These are phyloP conservation scores for Diplodia intermedia DNA, from an alignment of 2,329 filamentous ascomycete genomes.

Conservation along the genomic window DNA sequence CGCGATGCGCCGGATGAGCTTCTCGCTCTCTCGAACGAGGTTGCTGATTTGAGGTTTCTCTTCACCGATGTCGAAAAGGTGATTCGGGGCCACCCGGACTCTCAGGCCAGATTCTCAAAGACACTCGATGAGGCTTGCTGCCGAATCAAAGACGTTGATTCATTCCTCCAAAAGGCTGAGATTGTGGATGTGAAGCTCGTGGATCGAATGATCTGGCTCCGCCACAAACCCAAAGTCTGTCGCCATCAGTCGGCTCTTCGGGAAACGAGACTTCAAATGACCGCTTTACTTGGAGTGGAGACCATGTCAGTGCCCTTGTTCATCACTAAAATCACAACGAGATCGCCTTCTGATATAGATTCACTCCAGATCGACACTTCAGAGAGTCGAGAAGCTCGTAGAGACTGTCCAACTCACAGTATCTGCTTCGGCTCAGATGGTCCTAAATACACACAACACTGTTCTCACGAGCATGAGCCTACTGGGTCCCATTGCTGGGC, in stretches of 20 bases:
- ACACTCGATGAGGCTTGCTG: not conserved
- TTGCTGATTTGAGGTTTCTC: constrained; percentile 3
- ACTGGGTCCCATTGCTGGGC: not conserved
- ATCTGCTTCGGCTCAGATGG: not conserved
- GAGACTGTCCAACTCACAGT: not conserved
- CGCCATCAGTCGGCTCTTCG: constrained; percentile 3
- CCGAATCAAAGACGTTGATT: not conserved
- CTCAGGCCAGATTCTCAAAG: not conserved
- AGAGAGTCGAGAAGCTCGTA: not conserved
- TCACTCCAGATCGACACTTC: not conserved
- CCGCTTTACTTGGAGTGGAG: not conserved
- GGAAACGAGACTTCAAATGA: constrained; percentile 1
- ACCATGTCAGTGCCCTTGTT: not conserved
- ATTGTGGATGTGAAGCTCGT: not conserved
- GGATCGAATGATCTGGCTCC: constrained; percentile 8
- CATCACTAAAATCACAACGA: not conserved
- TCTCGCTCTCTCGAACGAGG: constrained; percentile 22
- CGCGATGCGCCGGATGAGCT: constrained; percentile 12
- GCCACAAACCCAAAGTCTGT: not conserved
- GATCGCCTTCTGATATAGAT: not conserved
- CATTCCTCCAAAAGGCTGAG: not conserved
- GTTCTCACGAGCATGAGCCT: not conserved
- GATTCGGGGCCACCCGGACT: not conserved
- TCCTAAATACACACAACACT: not conserved
- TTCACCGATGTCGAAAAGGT: constrained; percentile 13